Percentiles rank a stretch among this genome's conserved stretches.
phyloP scores from a whole-genome alignment of 2,329 filamentous ascomycete genomes.

The Aphanocladium album region DNA sequence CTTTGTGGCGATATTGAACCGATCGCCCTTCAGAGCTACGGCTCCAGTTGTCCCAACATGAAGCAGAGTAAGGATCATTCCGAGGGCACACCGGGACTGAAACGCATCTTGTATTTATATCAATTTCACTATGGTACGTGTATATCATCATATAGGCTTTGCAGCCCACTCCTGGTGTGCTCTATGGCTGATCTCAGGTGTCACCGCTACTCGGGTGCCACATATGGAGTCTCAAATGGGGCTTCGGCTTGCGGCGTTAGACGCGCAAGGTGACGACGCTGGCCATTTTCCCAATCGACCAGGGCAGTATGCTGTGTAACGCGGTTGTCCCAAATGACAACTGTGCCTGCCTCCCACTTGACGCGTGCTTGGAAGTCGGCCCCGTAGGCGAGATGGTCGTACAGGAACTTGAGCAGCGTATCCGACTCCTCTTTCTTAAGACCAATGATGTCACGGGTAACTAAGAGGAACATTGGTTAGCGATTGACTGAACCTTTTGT shows the following conservation, averaged over 20 bases:
- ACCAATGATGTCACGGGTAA: constrained; percentile 70
- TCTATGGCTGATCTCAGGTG: not conserved
- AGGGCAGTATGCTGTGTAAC: constrained; percentile 70
- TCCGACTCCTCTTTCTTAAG: constrained; percentile 79
- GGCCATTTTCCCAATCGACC: constrained; percentile 69
- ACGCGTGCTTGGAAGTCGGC: constrained; percentile 63
- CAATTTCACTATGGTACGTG: not conserved
- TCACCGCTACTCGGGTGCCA: constrained; percentile 3
- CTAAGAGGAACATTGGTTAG: constrained; percentile 29
- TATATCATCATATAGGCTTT: not conserved
- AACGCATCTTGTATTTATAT: not conserved
- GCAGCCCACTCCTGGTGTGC: not conserved
- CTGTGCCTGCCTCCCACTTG: constrained; percentile 67
- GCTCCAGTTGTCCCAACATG: too few relatives aligned
- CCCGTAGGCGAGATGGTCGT: constrained; percentile 36
- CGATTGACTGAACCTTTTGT: not conserved
- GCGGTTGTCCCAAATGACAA: constrained; percentile 77
- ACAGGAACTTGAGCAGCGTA: constrained; percentile 62
- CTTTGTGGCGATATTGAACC: too few relatives aligned
- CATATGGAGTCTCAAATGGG: constrained; percentile 13
- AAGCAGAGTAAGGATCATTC: too few relatives aligned
- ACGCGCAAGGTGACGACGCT: constrained; percentile 66
- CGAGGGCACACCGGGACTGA: not conserved
- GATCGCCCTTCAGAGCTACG: too few relatives aligned
- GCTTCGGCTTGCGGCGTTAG: constrained; percentile 71